phyloP scores from a whole-genome alignment of 345 rosid genomes.

The Diplotaxis tenuifolia region DNA sequence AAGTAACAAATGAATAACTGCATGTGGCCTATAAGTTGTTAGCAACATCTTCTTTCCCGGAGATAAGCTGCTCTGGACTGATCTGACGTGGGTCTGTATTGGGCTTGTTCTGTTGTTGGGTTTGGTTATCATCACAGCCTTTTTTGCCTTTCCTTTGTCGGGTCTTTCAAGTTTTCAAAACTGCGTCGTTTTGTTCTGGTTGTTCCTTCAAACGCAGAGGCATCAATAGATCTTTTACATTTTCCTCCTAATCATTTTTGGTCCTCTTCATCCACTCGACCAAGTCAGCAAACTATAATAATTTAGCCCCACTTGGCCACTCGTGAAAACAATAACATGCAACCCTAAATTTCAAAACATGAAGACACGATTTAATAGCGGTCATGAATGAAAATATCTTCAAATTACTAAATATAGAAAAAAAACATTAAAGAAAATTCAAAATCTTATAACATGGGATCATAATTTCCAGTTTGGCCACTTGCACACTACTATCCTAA shows the following conservation, averaged over 20 bases:
- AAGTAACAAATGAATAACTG: too few relatives aligned
- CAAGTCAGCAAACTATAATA: not conserved
- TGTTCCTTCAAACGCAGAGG: too few relatives aligned
- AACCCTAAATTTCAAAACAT: not conserved
- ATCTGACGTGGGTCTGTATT: too few relatives aligned
- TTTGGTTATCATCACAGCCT: too few relatives aligned
- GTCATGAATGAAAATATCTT: not conserved
- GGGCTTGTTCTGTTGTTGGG: too few relatives aligned
- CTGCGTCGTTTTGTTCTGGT: too few relatives aligned
- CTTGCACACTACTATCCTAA: not conserved
- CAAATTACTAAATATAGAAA: not conserved
- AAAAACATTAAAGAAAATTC: not conserved
- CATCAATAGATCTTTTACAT: too few relatives aligned
- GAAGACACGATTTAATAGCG: not conserved
- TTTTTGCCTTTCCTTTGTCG: too few relatives aligned
- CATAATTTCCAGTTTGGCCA: not conserved
- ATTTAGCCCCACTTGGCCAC: not conserved
- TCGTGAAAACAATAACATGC: not conserved
- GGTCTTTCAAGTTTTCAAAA: too few relatives aligned
- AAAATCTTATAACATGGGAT: not conserved
- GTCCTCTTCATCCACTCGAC: not conserved
- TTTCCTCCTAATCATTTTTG: not conserved
- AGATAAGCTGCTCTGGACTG: conserved; percentile 70
- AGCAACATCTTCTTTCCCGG: conserved; percentile 73
- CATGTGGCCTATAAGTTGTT: too few relatives aligned